Conservation (phyloP, 2,329 filamentous ascomycete species). For the Fusarium ramigenum region DNA sequence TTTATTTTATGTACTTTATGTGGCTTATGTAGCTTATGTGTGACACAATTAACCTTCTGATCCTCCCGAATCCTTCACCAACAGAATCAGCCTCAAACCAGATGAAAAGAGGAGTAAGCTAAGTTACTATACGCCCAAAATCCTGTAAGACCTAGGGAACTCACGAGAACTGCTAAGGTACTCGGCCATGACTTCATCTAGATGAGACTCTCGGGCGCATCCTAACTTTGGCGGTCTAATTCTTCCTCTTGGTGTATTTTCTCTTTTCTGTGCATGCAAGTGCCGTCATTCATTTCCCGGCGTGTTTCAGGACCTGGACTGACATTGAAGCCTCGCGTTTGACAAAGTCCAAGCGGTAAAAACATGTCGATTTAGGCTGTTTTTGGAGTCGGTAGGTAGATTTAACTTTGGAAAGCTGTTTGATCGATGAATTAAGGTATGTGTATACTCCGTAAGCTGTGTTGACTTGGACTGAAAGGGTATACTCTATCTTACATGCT, state of each 20-base stretch:
- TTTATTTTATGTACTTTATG: background rate
- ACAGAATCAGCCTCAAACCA: background rate
- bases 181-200: background rate
- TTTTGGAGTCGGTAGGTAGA: background rate
- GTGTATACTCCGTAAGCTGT: background rate
- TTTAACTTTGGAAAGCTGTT: background rate
- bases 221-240: background rate
- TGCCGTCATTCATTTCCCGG: slow-evolving; percentile 13
- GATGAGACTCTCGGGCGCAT: background rate
- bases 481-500: background rate
- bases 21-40: background rate
- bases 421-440: background rate
- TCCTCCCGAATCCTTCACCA: slow-evolving; percentile 1
- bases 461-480: background rate
- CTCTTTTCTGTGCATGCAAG: background rate
- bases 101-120: background rate
- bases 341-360: background rate
- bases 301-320: slow-evolving; percentile 14
- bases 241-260: background rate
- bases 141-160: background rate
- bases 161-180: background rate
- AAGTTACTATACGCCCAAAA: background rate
- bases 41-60: slow-evolving; percentile 20
- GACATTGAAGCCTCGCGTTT: background rate
- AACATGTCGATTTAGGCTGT: background rate